Evolutionary conservation across 805 yeast genomes (phyloP), one percentile per base, ranked within the genome.

Genomic region (Zygosaccharomyces bailii): DNA sequence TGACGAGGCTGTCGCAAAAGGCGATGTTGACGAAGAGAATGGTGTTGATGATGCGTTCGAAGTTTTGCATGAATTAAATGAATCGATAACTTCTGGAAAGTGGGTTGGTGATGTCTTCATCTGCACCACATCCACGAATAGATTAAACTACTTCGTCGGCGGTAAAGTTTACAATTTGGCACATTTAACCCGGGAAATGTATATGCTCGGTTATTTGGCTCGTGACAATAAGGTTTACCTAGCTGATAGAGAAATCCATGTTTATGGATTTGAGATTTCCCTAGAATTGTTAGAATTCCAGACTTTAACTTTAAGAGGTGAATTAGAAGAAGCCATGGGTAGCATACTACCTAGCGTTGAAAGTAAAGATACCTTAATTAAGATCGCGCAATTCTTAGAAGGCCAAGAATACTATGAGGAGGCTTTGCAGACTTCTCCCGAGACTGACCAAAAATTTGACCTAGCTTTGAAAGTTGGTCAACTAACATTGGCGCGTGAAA

Each of bases 31-130:
- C 59, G 78, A 79, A 4, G 95, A 87, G 60, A 96, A 89, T 63
- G 98, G 96, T 53, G 85, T 85, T 29, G 96, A 86, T 60, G 84
- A 78, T 30, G 78, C 91, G 11, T 88, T 93, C 63, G 95, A 86
- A 44, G 90, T 90, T 18, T 71, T 87, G 45, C 79, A 83, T 58
- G 96, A 95, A 50, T 76, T 88, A 48, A 76, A 78, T 46, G 99
- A 93, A 63, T 70, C 81, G 14, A 78, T 91, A 30, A 79, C 86
- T 48, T 83, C 95, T 21, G 97, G 97, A 59, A 84, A 82, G 65
- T 93, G 97, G 89, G 89, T 90, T 57, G 99, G 98, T 54, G 98
- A 93, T 70, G 97, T 93, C 36, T 90, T 91, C 65, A 79, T 93
- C 43, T 93, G 84, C 71, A 87, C 97, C 11, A 88, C 97, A 2